Evolutionary conservation across 805 yeast species (phyloP), one percentile per base, ranked within the genome.

Genomic region (Wickerhamiella slavikovae): DNA sequence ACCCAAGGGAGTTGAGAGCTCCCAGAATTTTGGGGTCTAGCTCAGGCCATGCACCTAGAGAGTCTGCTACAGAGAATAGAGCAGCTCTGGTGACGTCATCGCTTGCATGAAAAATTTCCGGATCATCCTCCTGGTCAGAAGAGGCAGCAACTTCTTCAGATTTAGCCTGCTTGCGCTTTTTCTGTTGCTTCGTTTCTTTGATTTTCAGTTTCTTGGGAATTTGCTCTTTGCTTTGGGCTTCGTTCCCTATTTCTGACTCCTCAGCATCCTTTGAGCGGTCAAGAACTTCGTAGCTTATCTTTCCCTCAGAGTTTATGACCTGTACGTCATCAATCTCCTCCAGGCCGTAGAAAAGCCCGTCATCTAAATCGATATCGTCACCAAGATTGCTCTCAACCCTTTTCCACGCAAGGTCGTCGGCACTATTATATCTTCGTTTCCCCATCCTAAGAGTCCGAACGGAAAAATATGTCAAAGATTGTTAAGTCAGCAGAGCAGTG

Each of bases 291-390:
- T 43, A 48, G 41, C 45, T 64, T 0, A 74, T 70, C 29, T 58
- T 54, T 10, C 93, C 93, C 36, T 77, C 58, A 2, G 68, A 66
- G 31, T 71, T 60, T 35, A 76, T 68, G 5, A 85, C 83, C 43
- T 65, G 83, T 20, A 85, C 95, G 25, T 94, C 95, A 33, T 80
- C 94, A 29, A 89, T 62, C 48, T 85, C 96, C 49, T 85, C 98
- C 21, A 89, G 55, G 0, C 95, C 98, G 48, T 71, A 80, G 42
- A 83, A 74, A 0, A 94, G 94, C 39, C 77, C 83, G 45, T 75
- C 78, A 49, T 80, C 93, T 35, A 71, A 93, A 4, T 91, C 85
- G 30, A 83, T 64, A 2, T 71, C 75, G 7, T 22, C 35, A 4
- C 35, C 44, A 23, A 36, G 25, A 12, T 36, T 44, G 12, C 41